These are phyloP conservation scores for Helianthus annuus DNA, from an alignment of 129 eudicot species.

Conservation along the genomic window DNA sequence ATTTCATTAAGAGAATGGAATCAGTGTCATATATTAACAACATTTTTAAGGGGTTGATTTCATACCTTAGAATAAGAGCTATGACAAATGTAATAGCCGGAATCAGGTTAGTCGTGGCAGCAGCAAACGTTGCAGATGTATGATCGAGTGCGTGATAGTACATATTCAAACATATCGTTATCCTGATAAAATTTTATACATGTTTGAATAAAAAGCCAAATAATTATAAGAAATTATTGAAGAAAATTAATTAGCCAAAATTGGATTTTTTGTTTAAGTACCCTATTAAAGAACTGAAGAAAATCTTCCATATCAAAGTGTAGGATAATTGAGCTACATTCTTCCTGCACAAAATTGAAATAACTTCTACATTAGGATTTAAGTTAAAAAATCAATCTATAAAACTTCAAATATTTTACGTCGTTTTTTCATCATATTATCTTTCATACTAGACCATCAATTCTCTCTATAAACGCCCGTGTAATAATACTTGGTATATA, in stretches of 20 bases:
- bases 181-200: slow-evolving; percentile 38
- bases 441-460: too few relatives aligned
- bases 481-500: too few relatives aligned
- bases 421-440: too few relatives aligned
- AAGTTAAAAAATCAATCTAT: too few relatives aligned
- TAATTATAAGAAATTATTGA: background rate
- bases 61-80: slow-evolving; percentile 58
- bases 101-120: slow-evolving; percentile 65
- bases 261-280: background rate
- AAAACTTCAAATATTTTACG: too few relatives aligned
- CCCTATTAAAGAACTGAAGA: slow-evolving; percentile 68
- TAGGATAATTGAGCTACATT: slow-evolving; percentile 38
- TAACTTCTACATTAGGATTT: too few relatives aligned
- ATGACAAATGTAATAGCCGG: slow-evolving; percentile 71
- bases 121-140: slow-evolving; percentile 80
- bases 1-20: background rate
- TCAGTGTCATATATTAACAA: background rate
- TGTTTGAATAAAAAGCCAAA: background rate
- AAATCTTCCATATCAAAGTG: slow-evolving; percentile 54
- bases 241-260: background rate
- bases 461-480: too few relatives aligned
- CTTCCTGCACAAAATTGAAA: slow-evolving; percentile 37
- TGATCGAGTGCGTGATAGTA: slow-evolving; percentile 46
- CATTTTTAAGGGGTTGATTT: background rate
- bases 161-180: slow-evolving; percentile 52